Percentiles rank a stretch among this genome's conserved stretches.
Conservation (phyloP, 768 basidiomycete species). For the Melanogaster broomeanus region DNA sequence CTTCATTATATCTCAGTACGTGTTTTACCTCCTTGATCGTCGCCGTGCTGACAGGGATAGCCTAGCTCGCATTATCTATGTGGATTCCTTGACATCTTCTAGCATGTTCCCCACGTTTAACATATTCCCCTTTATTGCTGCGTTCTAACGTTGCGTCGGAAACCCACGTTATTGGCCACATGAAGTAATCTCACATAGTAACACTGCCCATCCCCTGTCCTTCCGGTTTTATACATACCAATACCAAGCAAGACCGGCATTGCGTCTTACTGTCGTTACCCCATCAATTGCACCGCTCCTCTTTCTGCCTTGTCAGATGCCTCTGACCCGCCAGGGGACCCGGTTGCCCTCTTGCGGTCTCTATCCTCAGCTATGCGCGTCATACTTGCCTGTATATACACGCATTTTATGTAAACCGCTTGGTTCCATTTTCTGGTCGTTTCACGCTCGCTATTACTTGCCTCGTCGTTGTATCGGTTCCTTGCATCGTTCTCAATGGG, state of each 20-base stretch:
- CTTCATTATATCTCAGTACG: constrained; percentile 31
- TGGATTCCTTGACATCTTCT: constrained; percentile 25
- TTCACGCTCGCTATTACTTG: neutral
- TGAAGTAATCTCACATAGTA: neutral
- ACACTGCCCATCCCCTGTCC: neutral
- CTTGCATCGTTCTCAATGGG: too few relatives aligned
- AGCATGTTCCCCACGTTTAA: constrained; percentile 25
- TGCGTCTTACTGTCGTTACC: neutral
- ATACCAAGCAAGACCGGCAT: neutral
- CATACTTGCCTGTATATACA: neutral
- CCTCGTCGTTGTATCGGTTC: neutral
- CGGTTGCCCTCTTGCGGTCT: neutral
- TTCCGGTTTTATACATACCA: neutral
- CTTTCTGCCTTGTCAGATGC: neutral
- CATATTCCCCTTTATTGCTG: constrained; percentile 31
- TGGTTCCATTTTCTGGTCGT: neutral
- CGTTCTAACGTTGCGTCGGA: neutral
- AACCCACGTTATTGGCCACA: neutral
- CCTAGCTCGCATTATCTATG: constrained; percentile 31
- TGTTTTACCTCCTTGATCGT: neutral
- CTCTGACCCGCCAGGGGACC: neutral
- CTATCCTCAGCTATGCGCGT: neutral
- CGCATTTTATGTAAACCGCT: neutral
- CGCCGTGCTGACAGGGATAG: constrained; percentile 3
- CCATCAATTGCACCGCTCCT: neutral